These are phyloP conservation scores for Aspergillus hancockii DNA, from an alignment of 495 filamentous ascomycete species.

Conservation along the genomic window DNA sequence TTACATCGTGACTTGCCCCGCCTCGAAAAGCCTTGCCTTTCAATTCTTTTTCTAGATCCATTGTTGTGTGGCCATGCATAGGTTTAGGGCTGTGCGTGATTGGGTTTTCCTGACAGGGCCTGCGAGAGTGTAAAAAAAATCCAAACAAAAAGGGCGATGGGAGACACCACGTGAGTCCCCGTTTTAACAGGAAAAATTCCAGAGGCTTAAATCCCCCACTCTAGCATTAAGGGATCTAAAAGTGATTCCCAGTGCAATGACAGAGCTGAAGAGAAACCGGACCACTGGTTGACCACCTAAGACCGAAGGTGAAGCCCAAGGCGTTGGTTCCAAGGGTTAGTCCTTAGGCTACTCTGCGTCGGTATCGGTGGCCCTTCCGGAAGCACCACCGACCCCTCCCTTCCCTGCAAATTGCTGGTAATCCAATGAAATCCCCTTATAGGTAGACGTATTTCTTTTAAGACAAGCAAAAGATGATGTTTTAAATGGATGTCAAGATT, in stretches of 20 bases:
- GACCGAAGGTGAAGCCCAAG: neutral
- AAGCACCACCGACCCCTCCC: conserved; percentile 24
- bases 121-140: neutral
- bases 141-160: neutral
- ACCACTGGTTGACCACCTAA: neutral
- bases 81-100: conserved; percentile 1
- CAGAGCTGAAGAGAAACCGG: neutral
- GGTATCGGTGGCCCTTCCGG: conserved; percentile 21
- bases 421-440: conserved; percentile 10
- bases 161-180: conserved; percentile 4
- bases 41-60: neutral
- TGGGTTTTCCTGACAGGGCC: neutral
- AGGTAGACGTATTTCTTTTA: conserved; percentile 15
- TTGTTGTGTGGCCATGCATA: conserved; percentile 1
- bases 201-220: neutral
- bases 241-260: neutral
- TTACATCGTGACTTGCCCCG: neutral
- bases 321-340: neutral
- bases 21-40: neutral
- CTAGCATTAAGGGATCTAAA: neutral
- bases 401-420: conserved; percentile 16
- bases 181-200: neutral
- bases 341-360: conserved; percentile 2
- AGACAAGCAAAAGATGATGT: neutral
- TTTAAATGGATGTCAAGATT: neutral